Percentiles rank a stretch among this genome's conserved stretches.
These are phyloP conservation scores for Hansenula lynferdii DNA, from an alignment of 1,139 yeast genomes.

Conservation along the genomic window DNA sequence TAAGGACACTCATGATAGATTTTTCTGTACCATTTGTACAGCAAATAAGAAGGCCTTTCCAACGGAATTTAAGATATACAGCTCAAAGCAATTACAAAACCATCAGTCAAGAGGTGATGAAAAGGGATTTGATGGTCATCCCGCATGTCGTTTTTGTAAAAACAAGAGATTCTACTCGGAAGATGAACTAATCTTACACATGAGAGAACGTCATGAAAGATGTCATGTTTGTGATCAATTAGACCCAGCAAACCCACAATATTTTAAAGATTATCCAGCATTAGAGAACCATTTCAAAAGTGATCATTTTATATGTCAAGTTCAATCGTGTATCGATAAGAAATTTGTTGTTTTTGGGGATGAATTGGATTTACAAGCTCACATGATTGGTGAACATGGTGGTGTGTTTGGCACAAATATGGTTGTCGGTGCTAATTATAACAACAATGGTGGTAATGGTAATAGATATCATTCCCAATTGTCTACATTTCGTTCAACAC, in stretches of 20 bases:
- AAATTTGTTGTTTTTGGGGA: slow-evolving; percentile 90
- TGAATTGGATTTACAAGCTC: slow-evolving; percentile 83
- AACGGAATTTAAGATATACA: slow-evolving; percentile 59
- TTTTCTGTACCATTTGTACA: slow-evolving; percentile 72
- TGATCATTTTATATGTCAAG: slow-evolving; percentile 75
- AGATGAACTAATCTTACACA: slow-evolving; percentile 79
- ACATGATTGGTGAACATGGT: slow-evolving; percentile 82
- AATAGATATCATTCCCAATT: slow-evolving; percentile 64
- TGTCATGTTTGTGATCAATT: slow-evolving; percentile 87
- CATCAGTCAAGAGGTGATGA: slow-evolving; percentile 70
- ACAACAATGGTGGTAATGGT: slow-evolving; percentile 22
- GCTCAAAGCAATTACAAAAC: slow-evolving; percentile 54
- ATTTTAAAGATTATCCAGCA: slow-evolving; percentile 71
- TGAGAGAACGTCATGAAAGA: slow-evolving; percentile 80
- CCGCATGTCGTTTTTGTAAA: slow-evolving; percentile 79
- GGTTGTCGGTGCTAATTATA: slow-evolving; percentile 38
- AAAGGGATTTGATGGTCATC: slow-evolving; percentile 84
- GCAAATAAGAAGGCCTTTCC: slow-evolving; percentile 74
- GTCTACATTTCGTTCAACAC: slow-evolving; percentile 46
- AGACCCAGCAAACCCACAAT: slow-evolving; percentile 62
- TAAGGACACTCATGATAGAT: slow-evolving; percentile 53
- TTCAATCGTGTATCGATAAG: slow-evolving; percentile 80
- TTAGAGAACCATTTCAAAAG: slow-evolving; percentile 69
- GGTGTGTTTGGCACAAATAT: slow-evolving; percentile 43
- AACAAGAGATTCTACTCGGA: slow-evolving; percentile 78